Percentiles rank a stretch among this genome's conserved stretches.
Conservation (phyloP, 805 yeast species). For the Yamadazyma kitorensis region DNA sequence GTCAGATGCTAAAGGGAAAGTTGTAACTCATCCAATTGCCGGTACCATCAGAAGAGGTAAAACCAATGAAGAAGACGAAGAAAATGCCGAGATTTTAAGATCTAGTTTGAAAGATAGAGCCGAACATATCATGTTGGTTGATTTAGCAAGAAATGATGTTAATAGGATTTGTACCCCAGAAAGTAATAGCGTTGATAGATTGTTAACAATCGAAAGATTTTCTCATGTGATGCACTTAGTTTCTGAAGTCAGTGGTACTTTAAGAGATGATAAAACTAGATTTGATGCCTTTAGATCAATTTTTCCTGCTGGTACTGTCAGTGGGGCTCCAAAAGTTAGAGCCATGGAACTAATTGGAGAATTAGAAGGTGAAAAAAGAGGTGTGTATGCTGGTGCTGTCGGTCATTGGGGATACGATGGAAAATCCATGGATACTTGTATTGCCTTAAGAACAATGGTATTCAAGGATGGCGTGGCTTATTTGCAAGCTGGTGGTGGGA, state of each 20-base stretch:
- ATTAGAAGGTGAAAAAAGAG: slow-evolving; percentile 87
- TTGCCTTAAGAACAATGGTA: slow-evolving; percentile 96
- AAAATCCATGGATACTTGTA: slow-evolving; percentile 95
- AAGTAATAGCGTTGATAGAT: slow-evolving; percentile 81
- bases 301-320: slow-evolving; percentile 98
- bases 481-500: slow-evolving; percentile 98
- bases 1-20: slow-evolving; percentile 65
- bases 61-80: slow-evolving; percentile 89
- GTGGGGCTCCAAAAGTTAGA: slow-evolving; percentile 96
- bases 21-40: slow-evolving; percentile 96
- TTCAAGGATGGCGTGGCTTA: slow-evolving; percentile 87
- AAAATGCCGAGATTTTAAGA: slow-evolving; percentile 68
- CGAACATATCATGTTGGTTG: slow-evolving; percentile 98
- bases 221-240: slow-evolving; percentile 97
- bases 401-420: slow-evolving; percentile 98
- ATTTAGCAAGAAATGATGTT: slow-evolving; percentile 93
- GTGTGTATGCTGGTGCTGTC: slow-evolving; percentile 98
- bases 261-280: slow-evolving; percentile 79
- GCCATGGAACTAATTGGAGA: slow-evolving; percentile 96
- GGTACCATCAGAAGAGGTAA: slow-evolving; percentile 92
- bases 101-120: slow-evolving; percentile 88
- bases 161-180: slow-evolving; percentile 90
- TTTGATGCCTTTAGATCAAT: slow-evolving; percentile 97
- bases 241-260: slow-evolving; percentile 88
- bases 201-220: slow-evolving; percentile 87